Evolutionary conservation across 306 rosid genomes (phyloP), one percentile per base, ranked within the genome.

Genomic region (Rosa chinensis): DNA sequence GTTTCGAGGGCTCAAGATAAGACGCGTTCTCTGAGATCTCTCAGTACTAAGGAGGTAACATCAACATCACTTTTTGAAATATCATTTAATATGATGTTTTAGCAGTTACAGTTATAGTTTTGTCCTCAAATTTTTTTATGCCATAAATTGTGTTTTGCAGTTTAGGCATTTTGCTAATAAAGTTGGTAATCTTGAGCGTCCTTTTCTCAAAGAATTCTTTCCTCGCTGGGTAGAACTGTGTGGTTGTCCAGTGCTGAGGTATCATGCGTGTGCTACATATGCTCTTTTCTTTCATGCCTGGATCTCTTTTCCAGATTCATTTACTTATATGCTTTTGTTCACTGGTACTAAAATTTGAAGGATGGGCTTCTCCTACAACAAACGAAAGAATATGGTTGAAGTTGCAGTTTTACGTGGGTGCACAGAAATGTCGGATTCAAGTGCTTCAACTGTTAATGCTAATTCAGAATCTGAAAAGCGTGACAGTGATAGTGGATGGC

Each of bases 161-260:
- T 95, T 95, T 84, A 93, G 99, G 79, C 99, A 92, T 81, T 91
- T 92, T 83, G 97, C 99, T 66, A 95, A 95, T 80, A 95, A 95
- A 83, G 89, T 95, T 82, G 99, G 98, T 72, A 95, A 95, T 87
- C 94, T 95, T 63, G 99, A 95, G 87, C 99, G 99, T 37, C 98
- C 99, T 49, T 95, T 95, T 89, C 98, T 95, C 74, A 95, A 95
- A 84, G 99, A 95, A 64, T 95, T 93, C 88, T 90, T 95, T 75
- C 99, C 99, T 77, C 93, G 98, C 70, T 95, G 98, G 98, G 97
- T 95, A 32, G 91, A 93, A 82, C 86, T 90, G 62, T 91, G 97
- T 85, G 99, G 99, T 66, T 93, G 98, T 73, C 99, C 99, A 32
- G 75, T 85, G 79, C 90, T 95, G 80, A 92, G 98, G 99, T 95